Percentiles rank a stretch among this genome's conserved stretches.
These are phyloP conservation scores for Saturnispora quitensis DNA, from an alignment of 805 yeast species.

Conservation along the genomic window DNA sequence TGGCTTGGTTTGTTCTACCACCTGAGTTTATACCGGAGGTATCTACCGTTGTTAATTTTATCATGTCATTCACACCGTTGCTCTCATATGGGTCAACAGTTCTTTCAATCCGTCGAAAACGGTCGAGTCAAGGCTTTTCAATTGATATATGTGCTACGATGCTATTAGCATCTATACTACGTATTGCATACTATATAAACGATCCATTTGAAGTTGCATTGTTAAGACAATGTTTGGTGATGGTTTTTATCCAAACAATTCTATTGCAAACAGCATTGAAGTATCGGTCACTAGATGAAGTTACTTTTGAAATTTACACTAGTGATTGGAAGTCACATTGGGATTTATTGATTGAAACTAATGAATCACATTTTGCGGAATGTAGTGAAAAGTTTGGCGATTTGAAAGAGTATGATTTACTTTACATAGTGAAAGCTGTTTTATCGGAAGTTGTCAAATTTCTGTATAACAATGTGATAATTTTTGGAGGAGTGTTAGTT, in stretches of 20 bases:
- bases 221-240: slow-evolving; percentile 70
- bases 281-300: slow-evolving; percentile 40
- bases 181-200: slow-evolving; percentile 69
- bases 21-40: slow-evolving; percentile 25
- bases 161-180: slow-evolving; percentile 64
- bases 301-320: slow-evolving; percentile 28
- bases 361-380: slow-evolving; percentile 12
- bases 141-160: slow-evolving; percentile 90
- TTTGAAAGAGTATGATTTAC: background rate
- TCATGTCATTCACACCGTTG: slow-evolving; percentile 74
- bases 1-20: slow-evolving; percentile 26
- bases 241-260: slow-evolving; percentile 70
- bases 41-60: slow-evolving; percentile 43
- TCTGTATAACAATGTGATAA: slow-evolving; percentile 12
- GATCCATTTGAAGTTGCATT: slow-evolving; percentile 76
- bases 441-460: slow-evolving; percentile 9
- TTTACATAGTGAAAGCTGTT: slow-evolving; percentile 6
- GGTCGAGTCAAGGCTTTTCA: slow-evolving; percentile 73
- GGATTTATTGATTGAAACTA: slow-evolving; percentile 21
- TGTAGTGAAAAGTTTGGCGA: slow-evolving; percentile 11
- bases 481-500: slow-evolving; percentile 10
- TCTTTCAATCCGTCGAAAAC: slow-evolving; percentile 49
- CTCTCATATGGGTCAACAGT: slow-evolving; percentile 84
- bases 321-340: slow-evolving; percentile 22
- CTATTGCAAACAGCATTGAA: slow-evolving; percentile 54